A percentile compares a stretch with the other conserved stretches of the same genome.
Conservation (phyloP, 164 flowering plant genomes). For the Paratinospora sagittata region DNA sequence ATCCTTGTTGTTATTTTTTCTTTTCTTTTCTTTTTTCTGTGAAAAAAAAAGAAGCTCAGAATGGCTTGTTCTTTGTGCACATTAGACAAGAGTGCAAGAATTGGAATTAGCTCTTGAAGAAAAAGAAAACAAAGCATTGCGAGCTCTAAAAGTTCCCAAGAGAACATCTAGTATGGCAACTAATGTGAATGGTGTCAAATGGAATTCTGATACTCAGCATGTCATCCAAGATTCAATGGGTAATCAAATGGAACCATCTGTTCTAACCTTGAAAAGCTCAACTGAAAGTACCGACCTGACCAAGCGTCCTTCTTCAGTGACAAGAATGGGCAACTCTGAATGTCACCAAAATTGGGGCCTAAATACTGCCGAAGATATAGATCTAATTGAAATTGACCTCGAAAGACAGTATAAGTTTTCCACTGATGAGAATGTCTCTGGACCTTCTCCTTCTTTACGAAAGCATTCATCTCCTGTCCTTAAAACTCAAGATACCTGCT, state of each 20-base stretch:
- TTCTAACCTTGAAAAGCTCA: conserved; percentile 7
- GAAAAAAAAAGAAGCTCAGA: no score
- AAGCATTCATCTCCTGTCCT: conserved; percentile 7
- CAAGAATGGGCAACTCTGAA: conserved; percentile 11
- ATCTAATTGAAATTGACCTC: conserved; percentile 13
- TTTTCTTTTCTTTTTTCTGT: no score
- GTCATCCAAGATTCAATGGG: conserved; percentile 11
- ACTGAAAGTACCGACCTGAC: conserved; percentile 13
- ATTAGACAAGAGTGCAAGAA: conserved; percentile 63
- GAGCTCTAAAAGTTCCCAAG: conserved; percentile 47
- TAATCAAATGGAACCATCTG: conserved; percentile 16
- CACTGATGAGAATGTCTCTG: conserved; percentile 22
- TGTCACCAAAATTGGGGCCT: conserved; percentile 12
- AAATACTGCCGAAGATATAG: conserved; percentile 3
- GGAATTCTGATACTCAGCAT: conserved; percentile 10
- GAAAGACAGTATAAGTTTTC: conserved; percentile 17
- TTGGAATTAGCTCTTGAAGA: conserved; percentile 59
- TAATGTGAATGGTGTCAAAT: conserved; percentile 5
- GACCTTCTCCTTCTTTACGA: conserved; percentile 4
- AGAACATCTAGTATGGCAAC: conserved; percentile 16
- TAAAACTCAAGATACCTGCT: conserved; percentile 10
- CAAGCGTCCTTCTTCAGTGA: conserved; percentile 9
- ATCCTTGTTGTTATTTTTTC: neutral
- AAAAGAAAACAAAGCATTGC: conserved; percentile 63
- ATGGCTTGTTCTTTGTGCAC: neutral